Evolutionary conservation across 257 asterid genomes (phyloP).

Genomic region (Verbena officinalis): DNA sequence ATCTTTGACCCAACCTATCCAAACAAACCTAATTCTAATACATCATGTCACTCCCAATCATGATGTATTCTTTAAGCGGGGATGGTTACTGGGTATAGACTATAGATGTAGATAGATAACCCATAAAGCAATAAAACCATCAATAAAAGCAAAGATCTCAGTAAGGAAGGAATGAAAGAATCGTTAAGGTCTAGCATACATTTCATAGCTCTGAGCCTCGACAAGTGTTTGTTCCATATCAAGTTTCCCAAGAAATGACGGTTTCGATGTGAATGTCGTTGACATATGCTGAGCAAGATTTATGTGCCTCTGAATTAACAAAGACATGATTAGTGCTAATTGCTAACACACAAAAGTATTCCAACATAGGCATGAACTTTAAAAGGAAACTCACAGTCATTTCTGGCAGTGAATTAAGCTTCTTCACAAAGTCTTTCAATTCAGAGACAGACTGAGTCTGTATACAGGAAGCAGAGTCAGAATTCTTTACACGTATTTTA

Average conservation of each 20-base stretch:
- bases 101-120: slow-evolving; percentile 16
- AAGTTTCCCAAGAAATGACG: slow-evolving; percentile 80
- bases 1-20: background rate
- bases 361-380: slow-evolving; percentile 17
- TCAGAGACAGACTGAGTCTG: slow-evolving; percentile 95
- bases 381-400: slow-evolving; percentile 75
- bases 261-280: slow-evolving; percentile 80
- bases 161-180: background rate
- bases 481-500: slow-evolving; percentile 3
- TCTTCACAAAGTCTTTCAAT: slow-evolving; percentile 96
- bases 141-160: slow-evolving; percentile 12
- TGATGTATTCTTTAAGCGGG: no score
- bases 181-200: slow-evolving; percentile 49
- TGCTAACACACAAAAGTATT: slow-evolving; percentile 14
- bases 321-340: slow-evolving; percentile 30
- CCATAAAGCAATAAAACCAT: slow-evolving; percentile 10
- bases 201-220: slow-evolving; percentile 93
- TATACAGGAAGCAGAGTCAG: slow-evolving; percentile 36
- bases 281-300: slow-evolving; percentile 96
- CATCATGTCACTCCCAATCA: slow-evolving; percentile 10
- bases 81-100: no score
- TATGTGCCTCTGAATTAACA: slow-evolving; percentile 84
- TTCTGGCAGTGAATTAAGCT: slow-evolving; percentile 97
- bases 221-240: slow-evolving; percentile 95
- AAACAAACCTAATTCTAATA: background rate